Base-by-base conservation (phyloP, 2,329 filamentous ascomycete genomes). In the Aspergillus sp. region DNA sequence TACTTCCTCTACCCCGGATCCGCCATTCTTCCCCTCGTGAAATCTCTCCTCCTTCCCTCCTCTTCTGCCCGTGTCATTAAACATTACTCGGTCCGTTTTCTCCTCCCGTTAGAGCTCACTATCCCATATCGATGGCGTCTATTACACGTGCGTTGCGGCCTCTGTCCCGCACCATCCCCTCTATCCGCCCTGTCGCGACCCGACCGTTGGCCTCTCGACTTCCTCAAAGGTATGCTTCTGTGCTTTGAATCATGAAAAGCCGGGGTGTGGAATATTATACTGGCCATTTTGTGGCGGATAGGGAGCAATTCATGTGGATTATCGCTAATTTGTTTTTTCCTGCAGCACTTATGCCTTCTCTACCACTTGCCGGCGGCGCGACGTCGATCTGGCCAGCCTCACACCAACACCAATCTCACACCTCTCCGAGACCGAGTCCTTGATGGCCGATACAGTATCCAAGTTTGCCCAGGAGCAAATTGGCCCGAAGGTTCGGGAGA, bases 321-420 rank as follows among this genome's bases (percentile, higher is more conserved):
- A 47, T 48, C 25, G n/a, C 31, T 47, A 46, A 62, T 27, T 6
- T 41, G 14, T 46, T 12, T n/a, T 21, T 11, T 8, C 15, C 44
- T 57, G 39, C 52, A 81, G 77, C 63, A 66, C 72, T 12, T 84
- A 86, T 64, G 70, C 81, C 19, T 82, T 91, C 57, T 89, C 87
- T 39, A 82, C 82, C 49, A 89, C 87, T 0, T 64, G 81, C 45
- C 73, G 78, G 61, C 82, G 82, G 65, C 82, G 80, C 65, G 80
- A 81, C 64, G 68, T 80, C 59, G 79, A 95, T 76, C 86, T 96
- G 68, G 83, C 87, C 60, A 87, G 90, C 48, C 84, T 97, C 64
- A 87, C 89, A 0, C 93, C 95, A 1, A 97, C 93, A 6, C 95
- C 95, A 52, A 96, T 99, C 77, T 90, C 90, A 44, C 92, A 96